These are phyloP conservation scores for Davidsoniella neocaledoniae DNA, from an alignment of 2,329 filamentous ascomycete genomes.

Conservation along the genomic window DNA sequence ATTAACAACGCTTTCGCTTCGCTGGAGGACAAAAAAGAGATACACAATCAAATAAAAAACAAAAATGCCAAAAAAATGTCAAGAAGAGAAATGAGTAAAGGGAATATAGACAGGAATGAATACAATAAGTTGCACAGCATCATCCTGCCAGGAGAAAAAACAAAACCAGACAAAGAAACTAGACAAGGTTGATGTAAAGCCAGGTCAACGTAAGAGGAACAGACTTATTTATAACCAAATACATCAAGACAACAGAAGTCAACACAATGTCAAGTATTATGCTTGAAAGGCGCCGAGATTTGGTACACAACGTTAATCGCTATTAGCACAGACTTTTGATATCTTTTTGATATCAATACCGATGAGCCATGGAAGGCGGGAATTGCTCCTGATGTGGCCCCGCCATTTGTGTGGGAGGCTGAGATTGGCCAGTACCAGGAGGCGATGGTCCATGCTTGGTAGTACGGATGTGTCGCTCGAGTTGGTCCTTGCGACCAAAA, in stretches of 20 bases:
- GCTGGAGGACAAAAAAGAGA: background rate
- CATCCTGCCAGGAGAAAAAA: background rate
- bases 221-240: no score
- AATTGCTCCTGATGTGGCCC: conserved; percentile 2
- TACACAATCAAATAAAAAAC: background rate
- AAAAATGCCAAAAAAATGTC: background rate
- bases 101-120: background rate
- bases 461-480: conserved; percentile 11
- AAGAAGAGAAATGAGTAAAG: background rate
- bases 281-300: no score
- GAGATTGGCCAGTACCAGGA: background rate
- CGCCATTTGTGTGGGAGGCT: background rate
- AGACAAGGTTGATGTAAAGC: background rate
- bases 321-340: background rate
- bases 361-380: background rate
- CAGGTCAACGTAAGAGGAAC: no score
- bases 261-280: no score
- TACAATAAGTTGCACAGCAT: background rate
- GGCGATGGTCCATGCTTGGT: conserved; percentile 9
- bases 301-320: no score
- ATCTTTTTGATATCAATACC: background rate
- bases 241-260: no score
- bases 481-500: conserved; percentile 11
- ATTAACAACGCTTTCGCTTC: conserved; percentile 5
- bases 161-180: background rate